Base-by-base conservation (phyloP, 768 basidiomycete genomes). In the Xanthoconium stramineum region DNA sequence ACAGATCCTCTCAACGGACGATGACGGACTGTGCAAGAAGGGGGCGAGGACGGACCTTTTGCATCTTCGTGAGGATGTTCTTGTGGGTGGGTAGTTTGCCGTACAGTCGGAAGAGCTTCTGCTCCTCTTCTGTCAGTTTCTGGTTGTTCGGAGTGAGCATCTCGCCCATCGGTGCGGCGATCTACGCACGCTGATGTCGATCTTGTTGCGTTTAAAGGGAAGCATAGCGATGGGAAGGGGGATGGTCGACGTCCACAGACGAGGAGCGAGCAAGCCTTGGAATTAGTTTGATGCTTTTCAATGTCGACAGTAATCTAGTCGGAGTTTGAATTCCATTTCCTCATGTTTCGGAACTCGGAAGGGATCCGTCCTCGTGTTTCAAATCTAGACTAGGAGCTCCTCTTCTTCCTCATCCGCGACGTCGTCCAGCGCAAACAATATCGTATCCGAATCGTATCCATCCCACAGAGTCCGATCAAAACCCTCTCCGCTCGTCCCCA, bases 51-150 rank as follows among this genome's bases (percentile, higher is more conserved):
- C 79, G 48, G 44, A 91, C 95, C 86, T 93, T 96, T 74, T 94
- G 92, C 88, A 97, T 94, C 79, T 94, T 94, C 69, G 81, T 88
- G 62, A 98, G 82, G 51, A 90, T 78, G 72, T 90, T 94, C 85
- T 98, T 98, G 74, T 93, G 91, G 4, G 85, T 84, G 24, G 96
- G 96, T 35, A 96, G 78, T 74, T 94, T 96, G 55, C 96, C 96
- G 75, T 98, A 98, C 72, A 91, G 85, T 63, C 86, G 82, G 75
- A 98, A 94, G 60, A 98, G 84, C 77, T 93, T 88, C 75, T 93
- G 85, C 78, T 98, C 96, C 76, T 97, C 88, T 65, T 87, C 86
- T 56, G 80, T 83, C 76, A 97, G 72, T 70, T 85, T 85, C 92
- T 95, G 63, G 24, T 59, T 17, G 36, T 29, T 40, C 2, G 32